Base-by-base conservation (phyloP, 768 basidiomycete species). In the Leccinum obscurum region DNA sequence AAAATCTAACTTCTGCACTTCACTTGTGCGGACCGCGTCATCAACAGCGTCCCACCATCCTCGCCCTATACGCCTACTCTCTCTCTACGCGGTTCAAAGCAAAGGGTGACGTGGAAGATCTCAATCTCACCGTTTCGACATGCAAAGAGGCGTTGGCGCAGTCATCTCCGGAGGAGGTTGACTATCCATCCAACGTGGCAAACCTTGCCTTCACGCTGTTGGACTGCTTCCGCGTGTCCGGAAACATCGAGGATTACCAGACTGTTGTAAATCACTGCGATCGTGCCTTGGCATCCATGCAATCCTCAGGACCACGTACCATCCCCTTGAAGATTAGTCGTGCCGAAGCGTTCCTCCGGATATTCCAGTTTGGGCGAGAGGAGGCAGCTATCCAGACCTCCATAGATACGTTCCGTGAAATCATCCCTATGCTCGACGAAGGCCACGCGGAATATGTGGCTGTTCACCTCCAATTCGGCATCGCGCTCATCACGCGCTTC, bases 241-340 rank as follows among this genome's bases (percentile, higher is more conserved):
- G 59, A 44, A 51, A 58, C 30, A 49, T 57, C 9, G 66, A 59
- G 14, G 71, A 72, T 13, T 61, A 60, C 20, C 62, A 62, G 54
- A 54, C n/a, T 34, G 46, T 70, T 52, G 54, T 72, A 10, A 59
- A 58, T 44, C 55, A 62, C 49, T 72, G 71, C 24, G 64, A 72
- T 61, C 60, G 50, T 50, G 60, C 59, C 5, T 52, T 70, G 28
- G 54, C 7, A 49, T 62, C 51, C 22, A 15, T 46, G 11, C 52
- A 32, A 9, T 51, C 54, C 11, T 37, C 44, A 28, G 39, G 58
- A 1, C 22, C 55, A 6, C 30, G 20, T 5, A 22, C 48, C 44
- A 6, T 62, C 51, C 8, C 35, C 14, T 20, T 71, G 32, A 56
- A 62, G 50, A 32, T 41, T 9, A 52, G 46, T 26, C 68, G 68